A percentile compares a stretch with the other conserved stretches of the same genome.
Conservation (phyloP, 148 eudicot genomes). For the Silene uniflora region DNA sequence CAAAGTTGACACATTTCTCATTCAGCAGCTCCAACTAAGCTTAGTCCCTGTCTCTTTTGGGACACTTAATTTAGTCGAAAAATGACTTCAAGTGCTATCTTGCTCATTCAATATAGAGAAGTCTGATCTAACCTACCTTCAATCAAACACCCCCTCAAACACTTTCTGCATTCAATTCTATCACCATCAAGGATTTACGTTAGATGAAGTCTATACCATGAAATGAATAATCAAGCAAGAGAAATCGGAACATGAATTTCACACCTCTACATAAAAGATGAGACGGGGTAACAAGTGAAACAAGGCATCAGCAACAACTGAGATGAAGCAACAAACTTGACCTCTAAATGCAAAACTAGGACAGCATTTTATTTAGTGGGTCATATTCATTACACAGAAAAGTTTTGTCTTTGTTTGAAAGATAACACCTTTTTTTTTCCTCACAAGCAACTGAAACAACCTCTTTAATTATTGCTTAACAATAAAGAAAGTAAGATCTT, state of each 20-base stretch:
- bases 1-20: not conserved
- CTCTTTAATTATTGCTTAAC: not conserved
- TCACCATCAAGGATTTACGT: not conserved
- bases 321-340: not conserved
- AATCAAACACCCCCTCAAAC: not conserved
- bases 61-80: not conserved
- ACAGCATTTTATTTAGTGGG: not conserved
- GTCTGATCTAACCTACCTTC: not conserved
- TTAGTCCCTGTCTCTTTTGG: not conserved
- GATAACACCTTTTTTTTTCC: not conserved
- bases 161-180: not conserved
- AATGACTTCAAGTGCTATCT: not conserved
- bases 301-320: not conserved
- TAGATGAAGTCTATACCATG: not conserved
- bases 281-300: not conserved
- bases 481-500: not conserved
- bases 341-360: not conserved
- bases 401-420: conserved; percentile 5
- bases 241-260: not conserved
- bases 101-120: not conserved
- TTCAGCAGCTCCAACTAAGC: not conserved
- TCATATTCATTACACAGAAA: not conserved
- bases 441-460: not conserved
- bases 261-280: not conserved
- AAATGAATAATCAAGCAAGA: not conserved